phyloP scores from a whole-genome alignment of 164 flowering plant genomes.

The Echeveria elegans region DNA sequence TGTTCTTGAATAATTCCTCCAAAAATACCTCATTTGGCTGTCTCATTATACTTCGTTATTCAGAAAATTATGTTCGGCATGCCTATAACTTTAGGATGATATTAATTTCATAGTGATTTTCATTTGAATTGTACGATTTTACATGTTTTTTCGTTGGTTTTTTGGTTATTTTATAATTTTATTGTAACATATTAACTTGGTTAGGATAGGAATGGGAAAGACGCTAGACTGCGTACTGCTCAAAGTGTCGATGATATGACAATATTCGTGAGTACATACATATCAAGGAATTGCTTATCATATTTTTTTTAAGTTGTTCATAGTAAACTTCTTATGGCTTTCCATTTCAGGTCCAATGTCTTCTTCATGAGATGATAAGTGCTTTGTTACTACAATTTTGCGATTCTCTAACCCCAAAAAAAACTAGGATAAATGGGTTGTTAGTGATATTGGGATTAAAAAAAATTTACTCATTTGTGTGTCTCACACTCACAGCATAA shows the following conservation, averaged over 20 bases:
- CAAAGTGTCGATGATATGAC: constrained; percentile 8
- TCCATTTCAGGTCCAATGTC: constrained; percentile 55
- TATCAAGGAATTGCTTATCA: too few relatives aligned
- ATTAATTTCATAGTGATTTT: too few relatives aligned
- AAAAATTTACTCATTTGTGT: not conserved
- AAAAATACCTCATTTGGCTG: too few relatives aligned
- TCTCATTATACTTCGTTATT: too few relatives aligned
- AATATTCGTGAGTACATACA: constrained; percentile 1
- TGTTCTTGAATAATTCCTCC: too few relatives aligned
- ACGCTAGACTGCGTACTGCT: not conserved
- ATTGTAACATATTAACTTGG: not conserved
- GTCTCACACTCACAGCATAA: constrained; percentile 63
- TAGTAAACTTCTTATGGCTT: not conserved
- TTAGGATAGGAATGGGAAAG: not conserved
- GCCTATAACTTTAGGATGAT: too few relatives aligned
- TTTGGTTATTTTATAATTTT: not conserved
- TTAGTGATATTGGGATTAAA: not conserved
- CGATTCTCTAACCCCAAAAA: not conserved
- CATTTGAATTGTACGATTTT: not conserved
- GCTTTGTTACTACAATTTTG: not conserved
- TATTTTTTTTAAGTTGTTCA: not conserved
- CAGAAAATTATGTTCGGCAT: too few relatives aligned
- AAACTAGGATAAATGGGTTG: not conserved
- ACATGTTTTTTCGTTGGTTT: not conserved
- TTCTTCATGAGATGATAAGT: constrained; percentile 80